Evolutionary conservation across 164 flowering plant species (phyloP), one percentile per base, ranked within the genome.

Genomic region (Vitis rupestris): DNA sequence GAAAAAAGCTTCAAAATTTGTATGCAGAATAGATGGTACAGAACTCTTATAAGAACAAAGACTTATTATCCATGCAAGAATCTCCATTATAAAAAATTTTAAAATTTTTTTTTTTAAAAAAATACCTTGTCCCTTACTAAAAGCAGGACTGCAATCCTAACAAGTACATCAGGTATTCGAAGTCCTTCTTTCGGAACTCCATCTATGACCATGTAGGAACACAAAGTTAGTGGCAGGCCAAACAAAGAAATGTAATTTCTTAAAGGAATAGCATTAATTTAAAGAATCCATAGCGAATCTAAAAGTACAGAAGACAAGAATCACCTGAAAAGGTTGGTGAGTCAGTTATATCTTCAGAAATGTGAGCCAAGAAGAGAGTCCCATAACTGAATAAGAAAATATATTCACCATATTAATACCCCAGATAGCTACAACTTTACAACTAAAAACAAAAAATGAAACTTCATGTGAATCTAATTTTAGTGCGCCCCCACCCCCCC

Each of bases 121-220:
- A 60, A 72, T 85, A 88, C 99, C 84, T 92, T 96, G 44, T 90
- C 90, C 75, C 82, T 72, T 8, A 96, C 76, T 57, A 86, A 74
- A 13, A 78, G 69, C 77, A 96, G 74, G 63, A 76, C 76, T 30
- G 91, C 97, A 73, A 93, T 81, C 76, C 99, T 79, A 57, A 91
- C 87, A 73, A 93, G 97, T 51, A 96, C 97, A 85, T 96, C 99
- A 29, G 68, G 76, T 53, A 91, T 82, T 80, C 94, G 77, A 52
- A 93, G 87, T 61, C 98, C 97, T 80, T 96, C 99, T 80, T 96
- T 96, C 10, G 98, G 99, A 70, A 96, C 98, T 79, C 97, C 97
- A 88, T 96, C 98, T 93, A 76, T 59, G 76, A 58, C 47, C 72
- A 78, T 59, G 27, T 23, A 23, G 74, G 27, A 52, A 19, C 16